phyloP scores from a whole-genome alignment of 139 green algal genomes.

The Ettlia oleoabundans region DNA sequence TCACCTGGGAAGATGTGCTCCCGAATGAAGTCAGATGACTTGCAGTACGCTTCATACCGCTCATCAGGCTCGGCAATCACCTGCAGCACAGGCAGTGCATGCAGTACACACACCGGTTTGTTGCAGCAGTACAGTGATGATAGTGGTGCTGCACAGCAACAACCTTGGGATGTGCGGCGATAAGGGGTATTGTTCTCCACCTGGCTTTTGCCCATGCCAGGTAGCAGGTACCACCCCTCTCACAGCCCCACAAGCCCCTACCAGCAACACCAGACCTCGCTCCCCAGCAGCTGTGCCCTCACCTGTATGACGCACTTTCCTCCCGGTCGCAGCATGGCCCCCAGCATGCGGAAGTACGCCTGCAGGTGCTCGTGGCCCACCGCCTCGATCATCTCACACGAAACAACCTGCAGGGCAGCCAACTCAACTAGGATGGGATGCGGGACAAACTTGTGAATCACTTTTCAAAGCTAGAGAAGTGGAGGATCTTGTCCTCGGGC shows the following conservation, averaged over 20 bases:
- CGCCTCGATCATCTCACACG: slow-evolving; percentile 98
- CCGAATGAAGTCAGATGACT: slow-evolving; percentile 94
- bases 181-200: too few relatives aligned
- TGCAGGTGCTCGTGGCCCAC: slow-evolving; percentile 94
- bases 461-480: too few relatives aligned
- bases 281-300: too few relatives aligned
- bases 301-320: slow-evolving; percentile 84
- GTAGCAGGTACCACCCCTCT: not conserved
- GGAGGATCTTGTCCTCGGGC: too few relatives aligned
- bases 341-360: slow-evolving; percentile 84
- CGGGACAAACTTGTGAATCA: too few relatives aligned
- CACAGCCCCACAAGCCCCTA: too few relatives aligned
- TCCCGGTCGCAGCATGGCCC: slow-evolving; percentile 75
- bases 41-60: slow-evolving; percentile 90
- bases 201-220: not conserved
- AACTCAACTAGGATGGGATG: too few relatives aligned
- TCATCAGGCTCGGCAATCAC: slow-evolving; percentile 79
- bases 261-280: too few relatives aligned
- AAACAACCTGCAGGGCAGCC: slow-evolving; percentile 48
- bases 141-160: too few relatives aligned
- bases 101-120: not conserved
- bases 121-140: too few relatives aligned
- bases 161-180: too few relatives aligned
- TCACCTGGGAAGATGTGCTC: slow-evolving; percentile 97
- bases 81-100: too few relatives aligned